A percentile compares a stretch with the other conserved stretches of the same genome.
Evolutionary conservation across 768 basidiomycete genomes (phyloP).

Genomic region (Kwoniella dendrophila): DNA sequence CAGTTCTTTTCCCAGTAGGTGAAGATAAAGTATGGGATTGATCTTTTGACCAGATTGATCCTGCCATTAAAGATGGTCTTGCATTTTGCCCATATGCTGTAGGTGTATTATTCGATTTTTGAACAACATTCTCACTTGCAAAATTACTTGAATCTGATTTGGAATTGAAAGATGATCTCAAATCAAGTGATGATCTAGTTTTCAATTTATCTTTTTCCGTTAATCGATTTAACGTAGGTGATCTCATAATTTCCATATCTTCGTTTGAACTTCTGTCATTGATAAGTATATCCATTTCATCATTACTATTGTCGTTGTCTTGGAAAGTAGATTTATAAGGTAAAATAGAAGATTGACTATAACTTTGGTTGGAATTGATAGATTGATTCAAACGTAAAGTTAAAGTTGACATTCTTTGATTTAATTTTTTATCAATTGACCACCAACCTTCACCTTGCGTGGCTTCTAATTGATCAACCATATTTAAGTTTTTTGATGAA

Average conservation of each 20-base stretch:
- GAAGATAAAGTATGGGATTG: background rate
- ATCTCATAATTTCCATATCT: background rate
- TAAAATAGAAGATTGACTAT: constrained; percentile 4
- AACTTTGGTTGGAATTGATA: no score
- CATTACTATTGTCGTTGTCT: background rate
- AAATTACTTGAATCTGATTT: background rate
- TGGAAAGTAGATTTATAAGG: constrained; percentile 13
- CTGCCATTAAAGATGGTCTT: constrained; percentile 18
- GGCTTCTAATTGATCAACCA: constrained; percentile 34
- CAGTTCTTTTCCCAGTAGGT: background rate
- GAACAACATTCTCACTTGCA: background rate
- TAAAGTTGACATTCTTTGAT: background rate
- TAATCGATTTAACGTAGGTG: background rate
- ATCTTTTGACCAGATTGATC: constrained; percentile 18
- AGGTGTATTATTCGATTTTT: background rate
- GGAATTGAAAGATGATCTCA: constrained; percentile 5
- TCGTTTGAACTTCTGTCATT: no score
- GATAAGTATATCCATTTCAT: no score
- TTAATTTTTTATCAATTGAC: constrained; percentile 24
- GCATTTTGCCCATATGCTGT: constrained; percentile 3
- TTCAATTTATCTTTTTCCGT: constrained; percentile 1
- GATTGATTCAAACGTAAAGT: no score
- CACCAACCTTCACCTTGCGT: constrained; percentile 44
- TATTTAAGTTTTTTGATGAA: constrained; percentile 28
- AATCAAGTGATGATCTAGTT: constrained; percentile 10